Evolutionary conservation across 371 early-diverging fungal genomes (phyloP), one percentile per base, ranked within the genome.

Genomic region (Mucor lusitanicus): DNA sequence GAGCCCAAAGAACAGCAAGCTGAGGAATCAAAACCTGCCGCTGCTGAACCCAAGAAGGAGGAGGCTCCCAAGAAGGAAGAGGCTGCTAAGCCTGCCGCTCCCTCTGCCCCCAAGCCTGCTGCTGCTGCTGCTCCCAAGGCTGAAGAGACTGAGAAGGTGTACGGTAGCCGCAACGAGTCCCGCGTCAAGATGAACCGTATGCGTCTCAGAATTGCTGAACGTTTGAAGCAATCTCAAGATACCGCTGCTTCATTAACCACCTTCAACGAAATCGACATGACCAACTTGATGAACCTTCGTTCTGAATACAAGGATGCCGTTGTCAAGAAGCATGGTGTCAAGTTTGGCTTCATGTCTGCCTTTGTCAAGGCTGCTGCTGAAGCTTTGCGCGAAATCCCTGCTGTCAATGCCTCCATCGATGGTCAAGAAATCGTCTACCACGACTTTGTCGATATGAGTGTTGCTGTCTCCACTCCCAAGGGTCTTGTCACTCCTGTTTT

Each of bases 241-340:
- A 94, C 88, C 48, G 97, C 97, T 33, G 99, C 99, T 37, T 92
- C 97, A 50, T 87, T 99, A 72, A 99, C 99, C 48, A 97, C 98
- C 37, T 99, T 99, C 85, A 99, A 99, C 85, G 98, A 99, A 84
- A 89, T 97, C 46, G 99, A 99, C 75, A 99, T 99, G 99, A 88
- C 86, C 69, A 91, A 90, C 84, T 76, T 97, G 67, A 95, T 97
- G 75, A 89, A 89, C 42, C 83, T 99, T 68, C 94, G 99, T 66
- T 79, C 83, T 59, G 89, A 87, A 73, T 97, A 96, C 88, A 97
- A 97, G 90, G 99, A 97, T 80, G 86, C 86, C 28, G 91, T 97
- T 59, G 74, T 94, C 65, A 96, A 97, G 88, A 92, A 96, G 81
- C 94, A 97, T 80, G 93, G 92, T 56, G 90, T 97, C 72, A 97